phyloP scores from a whole-genome alignment of 768 basidiomycete species.

The Pleurotus ostreatus region DNA sequence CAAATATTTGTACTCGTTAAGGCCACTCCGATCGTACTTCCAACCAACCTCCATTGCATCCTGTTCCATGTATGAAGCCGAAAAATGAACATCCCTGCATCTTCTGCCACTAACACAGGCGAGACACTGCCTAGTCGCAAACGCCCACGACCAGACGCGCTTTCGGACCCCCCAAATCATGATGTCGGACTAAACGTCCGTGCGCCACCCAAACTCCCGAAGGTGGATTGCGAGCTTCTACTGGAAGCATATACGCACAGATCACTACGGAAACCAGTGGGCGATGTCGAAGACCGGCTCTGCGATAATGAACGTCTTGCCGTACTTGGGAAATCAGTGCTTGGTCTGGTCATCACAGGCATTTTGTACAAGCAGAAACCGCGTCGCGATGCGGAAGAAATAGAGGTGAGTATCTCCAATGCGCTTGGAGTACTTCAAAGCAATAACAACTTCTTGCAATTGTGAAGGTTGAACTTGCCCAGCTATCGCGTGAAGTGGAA shows the following conservation, averaged over 20 bases:
- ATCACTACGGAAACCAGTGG: conserved; percentile 45
- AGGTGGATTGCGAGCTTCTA: conserved; percentile 44
- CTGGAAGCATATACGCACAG: conserved; percentile 70
- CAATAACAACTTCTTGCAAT: background rate
- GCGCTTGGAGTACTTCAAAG: background rate
- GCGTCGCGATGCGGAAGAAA: conserved; percentile 39
- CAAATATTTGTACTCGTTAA: background rate
- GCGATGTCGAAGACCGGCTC: conserved; percentile 31
- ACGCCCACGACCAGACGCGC: conserved; percentile 9
- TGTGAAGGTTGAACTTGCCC: background rate
- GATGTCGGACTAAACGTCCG: background rate
- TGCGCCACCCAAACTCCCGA: conserved; percentile 39
- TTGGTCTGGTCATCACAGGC: conserved; percentile 43
- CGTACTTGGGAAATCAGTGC: conserved; percentile 42
- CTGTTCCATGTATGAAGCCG: too few relatives aligned
- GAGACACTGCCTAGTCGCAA: background rate
- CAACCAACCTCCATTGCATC: too few relatives aligned
- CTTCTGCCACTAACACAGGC: too few relatives aligned
- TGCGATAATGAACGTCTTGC: conserved; percentile 57
- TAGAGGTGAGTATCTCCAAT: conserved; percentile 41
- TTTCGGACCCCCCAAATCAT: background rate
- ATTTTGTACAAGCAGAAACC: conserved; percentile 49
- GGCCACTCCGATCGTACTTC: too few relatives aligned
- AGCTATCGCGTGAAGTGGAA: conserved; percentile 26
- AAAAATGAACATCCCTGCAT: too few relatives aligned